Evolutionary conservation across 2,329 filamentous ascomycete species (phyloP), one percentile per base, ranked within the genome.

Genomic region (Juglanconis sp.): DNA sequence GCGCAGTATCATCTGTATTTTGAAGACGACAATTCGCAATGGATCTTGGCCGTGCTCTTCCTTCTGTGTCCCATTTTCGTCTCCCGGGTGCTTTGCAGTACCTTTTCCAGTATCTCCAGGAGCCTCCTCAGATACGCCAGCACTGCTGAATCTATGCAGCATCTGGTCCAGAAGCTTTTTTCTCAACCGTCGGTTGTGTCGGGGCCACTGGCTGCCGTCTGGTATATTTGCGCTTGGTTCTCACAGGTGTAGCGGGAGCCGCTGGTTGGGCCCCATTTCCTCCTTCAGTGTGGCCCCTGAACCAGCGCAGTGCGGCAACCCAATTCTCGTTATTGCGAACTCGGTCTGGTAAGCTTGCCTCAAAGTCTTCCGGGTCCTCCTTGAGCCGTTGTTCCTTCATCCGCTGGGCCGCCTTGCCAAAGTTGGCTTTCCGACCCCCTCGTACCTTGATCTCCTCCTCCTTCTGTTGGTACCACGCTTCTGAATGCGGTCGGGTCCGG

Each of bases 391-490:
- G 64, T 63, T 71, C 72, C 34, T 68, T 73, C 63, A 76, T 68
- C 10, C 79, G 74, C 51, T 73, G 68, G 0, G 72, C 68, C 0
- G 75, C 77, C 60, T 75, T 77, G 24, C 83, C 81, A 51, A 83
- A 80, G 64, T 79, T 80, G 5, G 68, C 71, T 64, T 87, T 87
- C 17, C 80, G 75, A 3, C 72, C 74, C 4, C 77, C 78, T 2
- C 84, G 79, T 1, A 68, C 69, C 44, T 71, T 66, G 35, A 87
- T 84, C 60, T 87, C 83, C 1, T 68, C 66, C 38, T 77, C 72
- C 62, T 85, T 87, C 15, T 70, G 68, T 13, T 66, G 68, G 53
- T 77, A 71, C 82, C 82, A 86, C 17, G 72, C 70, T 4, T 75
- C 66, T 0, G 79, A 75, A 49, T 75, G 74, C 2, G 71, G 71